These are phyloP conservation scores for Pseudotsuga menziesii DNA, from an alignment of 75 land plant species.

Conservation along the genomic window DNA sequence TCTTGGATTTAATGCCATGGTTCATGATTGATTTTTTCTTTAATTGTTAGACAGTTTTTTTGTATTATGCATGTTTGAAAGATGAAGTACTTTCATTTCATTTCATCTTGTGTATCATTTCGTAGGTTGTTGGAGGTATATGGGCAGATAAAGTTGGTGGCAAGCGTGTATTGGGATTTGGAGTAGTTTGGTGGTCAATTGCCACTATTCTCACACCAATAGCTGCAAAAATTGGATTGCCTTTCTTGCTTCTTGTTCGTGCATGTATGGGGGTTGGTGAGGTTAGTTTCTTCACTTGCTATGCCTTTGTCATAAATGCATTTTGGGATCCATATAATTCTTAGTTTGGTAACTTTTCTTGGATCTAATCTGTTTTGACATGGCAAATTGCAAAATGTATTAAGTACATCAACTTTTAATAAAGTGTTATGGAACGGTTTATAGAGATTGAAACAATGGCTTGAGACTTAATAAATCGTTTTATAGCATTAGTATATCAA, in stretches of 20 bases:
- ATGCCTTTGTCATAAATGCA: background rate
- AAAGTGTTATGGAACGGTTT: background rate
- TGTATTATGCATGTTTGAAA: background rate
- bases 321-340: background rate
- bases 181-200: constrained; percentile 97
- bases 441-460: background rate
- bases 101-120: background rate
- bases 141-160: constrained; percentile 97
- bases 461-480: background rate
- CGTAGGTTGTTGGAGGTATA: constrained; percentile 92
- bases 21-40: background rate
- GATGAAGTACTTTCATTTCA: background rate
- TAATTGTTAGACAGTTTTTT: background rate
- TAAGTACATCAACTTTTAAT: background rate
- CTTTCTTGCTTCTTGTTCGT: constrained; percentile 77
- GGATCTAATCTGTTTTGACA: background rate
- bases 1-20: background rate
- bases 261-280: constrained; percentile 98
- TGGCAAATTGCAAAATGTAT: background rate
- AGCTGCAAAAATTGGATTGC: constrained; percentile 86
- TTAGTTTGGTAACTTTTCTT: background rate
- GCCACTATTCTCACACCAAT: constrained; percentile 85
- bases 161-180: constrained; percentile 85
- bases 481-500: background rate
- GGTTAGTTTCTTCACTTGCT: constrained; percentile 37